Evolutionary conservation across 306 rosid species (phyloP), one percentile per base, ranked within the genome.

Genomic region (Elaeagnus macrophylla): DNA sequence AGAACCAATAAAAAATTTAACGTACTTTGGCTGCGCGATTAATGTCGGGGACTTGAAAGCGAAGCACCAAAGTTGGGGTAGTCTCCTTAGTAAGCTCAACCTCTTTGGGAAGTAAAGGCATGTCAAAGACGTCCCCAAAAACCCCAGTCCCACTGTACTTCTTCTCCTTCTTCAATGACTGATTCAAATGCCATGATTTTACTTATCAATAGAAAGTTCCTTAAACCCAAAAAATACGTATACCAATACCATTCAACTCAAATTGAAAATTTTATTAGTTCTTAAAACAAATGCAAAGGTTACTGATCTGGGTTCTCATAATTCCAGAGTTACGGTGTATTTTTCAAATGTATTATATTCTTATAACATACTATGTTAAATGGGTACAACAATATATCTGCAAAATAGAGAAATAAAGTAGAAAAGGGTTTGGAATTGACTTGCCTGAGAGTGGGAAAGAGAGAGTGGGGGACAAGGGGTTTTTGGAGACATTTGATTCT

Each of bases 31-130:
- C 15, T 9, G 64, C 79, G 8, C 53, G 82, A 16, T 72, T 19
- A 57, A 78, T 48, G 51, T 78, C 77, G n/a, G 95, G 95, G 25
- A 83, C 47, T 37, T 73, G 87, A 39, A 83, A 71, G 20, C 71
- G 74, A 46, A 71, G 71, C 53, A 68, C 67, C 8, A 83, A 67
- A 39, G 62, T 46, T 12, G 57, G 47, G 56, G 48, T 39, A 13
- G 50, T 10, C 38, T 59, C 76, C 71, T 74, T 79, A 12, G 64
- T 67, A 17, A 64, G 63, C 57, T 62, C 83, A 8, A 73, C 46
- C 17, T 69, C 73, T 64, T 77, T 75, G 19, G 78, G 77, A 70
- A 78, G 62, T 68, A 73, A 62, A 51, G 67, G 37, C 58, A 72
- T 67, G 49, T 68, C 70, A 67, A 64, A 75, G 1, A 75, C 68